Percentiles rank a stretch among this genome's conserved stretches.
Conservation (phyloP, 2,329 filamentous ascomycete genomes). For the Graphiopsis chlorocephala region DNA sequence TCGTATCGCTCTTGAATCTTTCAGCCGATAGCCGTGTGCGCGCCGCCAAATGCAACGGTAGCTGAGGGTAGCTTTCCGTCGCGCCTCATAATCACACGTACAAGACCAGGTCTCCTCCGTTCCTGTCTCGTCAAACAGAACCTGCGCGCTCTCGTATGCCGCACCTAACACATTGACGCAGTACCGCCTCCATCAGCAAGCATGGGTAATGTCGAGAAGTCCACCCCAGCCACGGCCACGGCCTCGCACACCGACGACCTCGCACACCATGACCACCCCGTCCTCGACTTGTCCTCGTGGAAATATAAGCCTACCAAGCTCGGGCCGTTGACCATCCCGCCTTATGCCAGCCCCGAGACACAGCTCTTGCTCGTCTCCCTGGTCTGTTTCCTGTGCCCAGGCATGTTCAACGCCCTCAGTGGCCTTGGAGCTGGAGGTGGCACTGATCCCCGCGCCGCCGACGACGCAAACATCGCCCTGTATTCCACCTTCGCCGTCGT, state of each 20-base stretch:
- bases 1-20: not conserved
- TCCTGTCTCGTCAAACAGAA: not conserved
- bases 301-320: not conserved
- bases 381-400: conserved; percentile 39
- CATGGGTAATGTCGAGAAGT: not conserved
- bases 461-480: conserved; percentile 62
- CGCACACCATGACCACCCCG: not conserved
- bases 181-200: not conserved
- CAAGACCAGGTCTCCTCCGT: not conserved
- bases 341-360: conserved; percentile 48
- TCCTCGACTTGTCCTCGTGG: not conserved
- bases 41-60: not conserved
- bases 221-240: not conserved
- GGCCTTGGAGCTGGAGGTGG: conserved; percentile 51
- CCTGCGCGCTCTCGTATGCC: not conserved
- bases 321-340: conserved; percentile 35
- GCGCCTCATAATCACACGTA: not conserved
- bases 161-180: not conserved
- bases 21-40: not conserved
- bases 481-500: conserved; percentile 69
- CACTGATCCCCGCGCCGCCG: conserved; percentile 26
- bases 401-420: conserved; percentile 49
- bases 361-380: conserved; percentile 40
- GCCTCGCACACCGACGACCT: not conserved
- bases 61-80: not conserved